Evolutionary conservation across 2,329 filamentous ascomycete species (phyloP).

Genomic region (Fusarium cicatricum): DNA sequence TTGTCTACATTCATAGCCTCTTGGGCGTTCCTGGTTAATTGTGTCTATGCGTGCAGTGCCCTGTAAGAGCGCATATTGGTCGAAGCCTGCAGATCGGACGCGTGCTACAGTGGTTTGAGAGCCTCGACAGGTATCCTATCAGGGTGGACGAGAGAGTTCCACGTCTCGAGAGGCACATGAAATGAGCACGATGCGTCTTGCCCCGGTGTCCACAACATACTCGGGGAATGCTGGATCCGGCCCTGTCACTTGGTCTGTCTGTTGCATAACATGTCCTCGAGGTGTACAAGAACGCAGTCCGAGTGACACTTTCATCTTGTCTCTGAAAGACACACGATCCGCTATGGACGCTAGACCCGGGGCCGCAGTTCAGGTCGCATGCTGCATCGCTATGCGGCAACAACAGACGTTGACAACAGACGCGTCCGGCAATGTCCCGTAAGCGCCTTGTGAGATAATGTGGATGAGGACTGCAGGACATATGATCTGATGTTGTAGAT

Average conservation of each 20-base stretch:
- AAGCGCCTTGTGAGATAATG: constrained; percentile 3
- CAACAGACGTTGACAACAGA: not conserved
- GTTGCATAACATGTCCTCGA: not conserved
- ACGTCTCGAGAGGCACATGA: constrained; percentile 4
- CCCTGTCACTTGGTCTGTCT: not conserved
- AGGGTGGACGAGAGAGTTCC: constrained; percentile 21
- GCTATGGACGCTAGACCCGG: constrained; percentile 1
- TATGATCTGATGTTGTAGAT: constrained; percentile 9
- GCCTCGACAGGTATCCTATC: constrained; percentile 38
- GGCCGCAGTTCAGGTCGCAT: constrained; percentile 11
- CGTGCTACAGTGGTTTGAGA: constrained; percentile 38
- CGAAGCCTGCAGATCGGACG: constrained; percentile 3
- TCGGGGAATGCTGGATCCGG: not conserved
- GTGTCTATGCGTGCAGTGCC: not conserved
- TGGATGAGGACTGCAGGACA: not conserved
- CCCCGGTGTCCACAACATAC: not conserved
- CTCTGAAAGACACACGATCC: constrained; percentile 1
- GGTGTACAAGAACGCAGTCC: not conserved
- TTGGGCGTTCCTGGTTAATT: constrained; percentile 55
- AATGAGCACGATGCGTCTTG: not conserved
- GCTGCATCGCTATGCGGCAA: not conserved
- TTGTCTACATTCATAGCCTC: constrained; percentile 60
- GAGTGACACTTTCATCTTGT: not conserved
- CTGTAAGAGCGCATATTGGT: not conserved
- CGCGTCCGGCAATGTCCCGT: not conserved